Percentiles rank a stretch among this genome's conserved stretches.
phyloP scores from a whole-genome alignment of 805 yeast genomes.

The Wickerhamiella kazuoi region DNA sequence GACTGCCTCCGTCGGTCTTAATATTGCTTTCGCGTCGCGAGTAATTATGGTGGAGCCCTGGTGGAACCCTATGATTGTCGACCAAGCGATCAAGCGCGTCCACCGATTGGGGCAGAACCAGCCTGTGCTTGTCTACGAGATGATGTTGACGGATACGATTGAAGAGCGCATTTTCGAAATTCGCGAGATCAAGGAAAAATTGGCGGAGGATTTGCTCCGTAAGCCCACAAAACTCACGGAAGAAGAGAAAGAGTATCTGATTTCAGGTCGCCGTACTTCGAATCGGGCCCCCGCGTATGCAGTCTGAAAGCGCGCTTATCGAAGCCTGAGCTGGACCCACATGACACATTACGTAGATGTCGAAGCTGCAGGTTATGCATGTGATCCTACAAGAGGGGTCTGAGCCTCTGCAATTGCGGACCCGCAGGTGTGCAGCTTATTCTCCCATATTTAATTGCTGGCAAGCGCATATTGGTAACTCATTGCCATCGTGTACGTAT shows the following conservation, averaged over 20 bases:
- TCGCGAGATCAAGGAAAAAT: slow-evolving; percentile 22
- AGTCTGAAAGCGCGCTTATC: no score
- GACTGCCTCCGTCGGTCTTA: slow-evolving; percentile 30
- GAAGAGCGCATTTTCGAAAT: slow-evolving; percentile 25
- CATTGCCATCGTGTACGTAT: no score
- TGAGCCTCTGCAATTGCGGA: no score
- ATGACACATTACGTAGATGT: no score
- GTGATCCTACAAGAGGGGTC: no score
- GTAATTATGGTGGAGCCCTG: slow-evolving; percentile 30
- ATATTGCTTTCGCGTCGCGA: slow-evolving; percentile 26
- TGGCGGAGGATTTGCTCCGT: slow-evolving; percentile 22
- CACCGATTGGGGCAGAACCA: slow-evolving; percentile 31
- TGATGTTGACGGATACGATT: slow-evolving; percentile 24
- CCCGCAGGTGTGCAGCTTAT: no score
- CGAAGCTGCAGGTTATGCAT: no score
- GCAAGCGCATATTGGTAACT: no score
- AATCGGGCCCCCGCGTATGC: no score
- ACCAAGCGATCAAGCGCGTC: slow-evolving; percentile 36
- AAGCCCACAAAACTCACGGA: slow-evolving; percentile 13
- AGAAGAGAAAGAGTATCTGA: slow-evolving; percentile 10
- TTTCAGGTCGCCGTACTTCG: no score
- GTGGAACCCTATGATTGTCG: slow-evolving; percentile 36
- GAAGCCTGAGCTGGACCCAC: no score
- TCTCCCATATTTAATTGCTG: no score
- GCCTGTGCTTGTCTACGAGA: slow-evolving; percentile 29